A percentile compares a stretch with the other conserved stretches of the same genome.
phyloP scores from a whole-genome alignment of 306 rosid species.

The Medicago lupulina region DNA sequence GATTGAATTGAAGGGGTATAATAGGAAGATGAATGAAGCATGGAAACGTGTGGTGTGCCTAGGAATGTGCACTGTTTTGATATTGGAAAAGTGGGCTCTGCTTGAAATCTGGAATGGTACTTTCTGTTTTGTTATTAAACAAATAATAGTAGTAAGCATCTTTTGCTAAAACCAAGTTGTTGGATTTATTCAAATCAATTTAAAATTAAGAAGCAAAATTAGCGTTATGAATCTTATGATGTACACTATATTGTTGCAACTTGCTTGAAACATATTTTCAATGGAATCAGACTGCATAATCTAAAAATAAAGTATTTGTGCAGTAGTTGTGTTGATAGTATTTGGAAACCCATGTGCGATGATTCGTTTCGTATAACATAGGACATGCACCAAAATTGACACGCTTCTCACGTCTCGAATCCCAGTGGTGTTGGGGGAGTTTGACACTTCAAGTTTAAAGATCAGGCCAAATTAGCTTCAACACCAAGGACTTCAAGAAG shows the following conservation, averaged over 20 bases:
- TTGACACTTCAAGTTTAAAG: background rate
- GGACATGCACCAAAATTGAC: background rate
- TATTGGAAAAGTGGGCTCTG: background rate
- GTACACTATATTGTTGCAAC: too few species aligned
- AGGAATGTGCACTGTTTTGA: slow-evolving; percentile 1
- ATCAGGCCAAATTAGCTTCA: background rate
- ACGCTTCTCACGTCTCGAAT: background rate
- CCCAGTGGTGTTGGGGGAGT: background rate
- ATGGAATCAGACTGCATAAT: background rate
- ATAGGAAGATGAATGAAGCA: background rate
- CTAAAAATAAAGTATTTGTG: background rate
- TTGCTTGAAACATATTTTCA: background rate
- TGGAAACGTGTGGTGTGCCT: background rate
- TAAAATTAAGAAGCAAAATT: too few species aligned
- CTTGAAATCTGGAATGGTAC: background rate
- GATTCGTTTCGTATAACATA: background rate
- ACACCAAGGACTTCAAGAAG: background rate
- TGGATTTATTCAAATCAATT: background rate
- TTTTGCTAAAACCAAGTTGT: background rate
- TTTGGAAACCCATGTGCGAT: background rate
- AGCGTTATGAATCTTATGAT: too few species aligned
- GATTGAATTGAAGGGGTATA: too few species aligned
- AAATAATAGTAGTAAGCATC: background rate
- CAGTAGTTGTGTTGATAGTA: background rate
- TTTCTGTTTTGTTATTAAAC: background rate